Conservation (phyloP, 2,329 filamentous ascomycete species). For the Ciborinia camelliae region DNA sequence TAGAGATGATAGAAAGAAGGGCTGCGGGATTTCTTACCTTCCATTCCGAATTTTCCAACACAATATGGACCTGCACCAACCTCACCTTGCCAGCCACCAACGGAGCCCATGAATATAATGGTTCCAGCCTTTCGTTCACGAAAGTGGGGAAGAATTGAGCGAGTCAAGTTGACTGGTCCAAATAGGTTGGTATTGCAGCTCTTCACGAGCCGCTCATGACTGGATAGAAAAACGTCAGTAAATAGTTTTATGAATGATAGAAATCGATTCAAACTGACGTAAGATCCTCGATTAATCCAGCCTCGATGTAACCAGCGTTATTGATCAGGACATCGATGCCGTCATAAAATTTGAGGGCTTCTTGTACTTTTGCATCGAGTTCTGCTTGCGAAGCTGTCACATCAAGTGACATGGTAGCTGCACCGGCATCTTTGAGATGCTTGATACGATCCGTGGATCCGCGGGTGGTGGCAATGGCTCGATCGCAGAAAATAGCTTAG, state of each 20-base stretch:
- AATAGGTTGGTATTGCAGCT: conserved; percentile 54
- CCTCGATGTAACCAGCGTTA: conserved; percentile 36
- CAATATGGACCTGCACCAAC: conserved; percentile 20
- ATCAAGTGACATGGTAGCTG: conserved; percentile 46
- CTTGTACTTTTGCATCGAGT: conserved; percentile 40
- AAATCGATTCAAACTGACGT: conserved; percentile 22
- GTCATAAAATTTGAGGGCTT: conserved; percentile 33
- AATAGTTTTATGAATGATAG: neutral
- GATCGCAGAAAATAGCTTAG: no score
- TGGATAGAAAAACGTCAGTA: conserved; percentile 2
- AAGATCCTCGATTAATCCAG: conserved; percentile 34
- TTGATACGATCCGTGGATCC: conserved; percentile 37
- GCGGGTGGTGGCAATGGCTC: conserved; percentile 25
- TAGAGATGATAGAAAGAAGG: neutral
- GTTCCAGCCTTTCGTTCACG: conserved; percentile 42
- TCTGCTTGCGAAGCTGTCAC: conserved; percentile 42
- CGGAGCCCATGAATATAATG: conserved; percentile 24
- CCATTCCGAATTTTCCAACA: conserved; percentile 24
- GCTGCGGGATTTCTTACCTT: conserved; percentile 16
- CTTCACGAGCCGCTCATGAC: conserved; percentile 17
- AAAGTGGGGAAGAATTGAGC: conserved; percentile 47
- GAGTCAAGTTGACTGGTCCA: conserved; percentile 48
- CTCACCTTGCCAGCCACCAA: conserved; percentile 21
- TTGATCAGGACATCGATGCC: conserved; percentile 39
- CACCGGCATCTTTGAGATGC: conserved; percentile 44